Conservation (phyloP, 78 protist species). For the Guillardia theta region DNA sequence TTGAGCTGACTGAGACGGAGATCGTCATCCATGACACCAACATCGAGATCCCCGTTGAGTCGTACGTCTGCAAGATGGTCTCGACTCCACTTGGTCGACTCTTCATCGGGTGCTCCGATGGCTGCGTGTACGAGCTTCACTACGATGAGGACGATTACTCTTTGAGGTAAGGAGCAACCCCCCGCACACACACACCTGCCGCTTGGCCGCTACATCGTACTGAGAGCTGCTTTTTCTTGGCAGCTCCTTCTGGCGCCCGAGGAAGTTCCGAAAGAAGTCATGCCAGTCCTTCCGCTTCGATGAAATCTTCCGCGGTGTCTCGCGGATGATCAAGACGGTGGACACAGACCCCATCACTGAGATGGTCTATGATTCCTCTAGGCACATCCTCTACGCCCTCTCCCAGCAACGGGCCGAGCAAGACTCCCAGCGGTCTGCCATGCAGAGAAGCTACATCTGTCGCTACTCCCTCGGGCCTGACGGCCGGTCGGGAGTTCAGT, state of each 20-base stretch:
- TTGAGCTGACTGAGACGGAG: background rate
- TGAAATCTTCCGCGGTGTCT: background rate
- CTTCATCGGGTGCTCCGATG: conserved; percentile 25
- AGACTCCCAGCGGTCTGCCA: no score
- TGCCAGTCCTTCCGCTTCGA: background rate
- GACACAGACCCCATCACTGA: background rate
- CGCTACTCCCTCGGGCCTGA: no score
- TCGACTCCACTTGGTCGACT: background rate
- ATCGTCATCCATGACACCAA: background rate
- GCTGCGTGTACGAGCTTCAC: conserved; percentile 4
- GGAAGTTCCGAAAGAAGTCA: background rate
- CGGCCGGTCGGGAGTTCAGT: no score
- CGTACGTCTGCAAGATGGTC: background rate
- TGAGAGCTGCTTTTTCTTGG: no score
- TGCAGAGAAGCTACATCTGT: no score
- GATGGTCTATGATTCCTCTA: background rate
- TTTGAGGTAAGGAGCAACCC: no score
- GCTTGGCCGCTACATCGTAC: no score
- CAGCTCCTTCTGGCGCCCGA: conserved; percentile 1
- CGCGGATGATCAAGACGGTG: background rate
- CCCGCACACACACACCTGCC: no score
- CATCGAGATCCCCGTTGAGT: background rate
- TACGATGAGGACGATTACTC: background rate
- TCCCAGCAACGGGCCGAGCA: background rate
- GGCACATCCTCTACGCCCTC: background rate